Conservation (phyloP, 495 filamentous ascomycete species). For the Immersiella caudata region DNA sequence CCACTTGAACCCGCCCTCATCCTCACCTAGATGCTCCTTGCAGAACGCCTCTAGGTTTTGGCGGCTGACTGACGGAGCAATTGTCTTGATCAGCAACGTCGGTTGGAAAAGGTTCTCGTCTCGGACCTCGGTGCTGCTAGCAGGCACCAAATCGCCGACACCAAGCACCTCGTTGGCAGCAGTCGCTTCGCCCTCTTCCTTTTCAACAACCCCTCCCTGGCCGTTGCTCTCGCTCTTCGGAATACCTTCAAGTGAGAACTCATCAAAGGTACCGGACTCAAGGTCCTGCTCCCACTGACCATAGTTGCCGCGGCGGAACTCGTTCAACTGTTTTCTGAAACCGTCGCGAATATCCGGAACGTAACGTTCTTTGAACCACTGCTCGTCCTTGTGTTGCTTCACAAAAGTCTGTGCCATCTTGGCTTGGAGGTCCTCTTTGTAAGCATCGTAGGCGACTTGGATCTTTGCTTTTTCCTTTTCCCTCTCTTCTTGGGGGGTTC, state of each 20-base stretch:
- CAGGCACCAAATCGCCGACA: slow-evolving; percentile 83
- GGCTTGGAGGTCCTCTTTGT: slow-evolving; percentile 91
- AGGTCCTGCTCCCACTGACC: slow-evolving; percentile 84
- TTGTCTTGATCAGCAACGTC: slow-evolving; percentile 94
- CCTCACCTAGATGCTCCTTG: slow-evolving; percentile 85
- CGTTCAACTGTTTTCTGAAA: slow-evolving; percentile 68
- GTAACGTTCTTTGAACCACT: slow-evolving; percentile 98
- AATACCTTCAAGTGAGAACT: slow-evolving; percentile 92
- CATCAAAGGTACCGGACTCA: slow-evolving; percentile 81
- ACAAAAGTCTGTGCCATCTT: slow-evolving; percentile 91
- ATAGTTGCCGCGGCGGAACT: slow-evolving; percentile 74
- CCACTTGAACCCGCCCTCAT: slow-evolving; percentile 86
- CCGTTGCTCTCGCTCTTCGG: slow-evolving; percentile 93
- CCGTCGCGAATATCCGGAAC: slow-evolving; percentile 74
- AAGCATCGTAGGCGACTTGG: slow-evolving; percentile 86
- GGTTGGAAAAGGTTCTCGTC: slow-evolving; percentile 84
- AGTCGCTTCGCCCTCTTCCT: slow-evolving; percentile 90
- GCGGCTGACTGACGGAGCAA: slow-evolving; percentile 95
- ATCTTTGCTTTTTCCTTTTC: slow-evolving; percentile 88
- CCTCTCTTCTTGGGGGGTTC: slow-evolving; percentile 78
- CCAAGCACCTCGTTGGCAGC: slow-evolving; percentile 90
- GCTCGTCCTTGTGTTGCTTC: slow-evolving; percentile 83
- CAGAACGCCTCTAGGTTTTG: slow-evolving; percentile 89
- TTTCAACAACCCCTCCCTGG: slow-evolving; percentile 82
- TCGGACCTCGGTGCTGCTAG: slow-evolving; percentile 74